A percentile compares a stretch with the other conserved stretches of the same genome.
phyloP scores from a whole-genome alignment of 257 asterid species.

The Fraxinus excelsior region DNA sequence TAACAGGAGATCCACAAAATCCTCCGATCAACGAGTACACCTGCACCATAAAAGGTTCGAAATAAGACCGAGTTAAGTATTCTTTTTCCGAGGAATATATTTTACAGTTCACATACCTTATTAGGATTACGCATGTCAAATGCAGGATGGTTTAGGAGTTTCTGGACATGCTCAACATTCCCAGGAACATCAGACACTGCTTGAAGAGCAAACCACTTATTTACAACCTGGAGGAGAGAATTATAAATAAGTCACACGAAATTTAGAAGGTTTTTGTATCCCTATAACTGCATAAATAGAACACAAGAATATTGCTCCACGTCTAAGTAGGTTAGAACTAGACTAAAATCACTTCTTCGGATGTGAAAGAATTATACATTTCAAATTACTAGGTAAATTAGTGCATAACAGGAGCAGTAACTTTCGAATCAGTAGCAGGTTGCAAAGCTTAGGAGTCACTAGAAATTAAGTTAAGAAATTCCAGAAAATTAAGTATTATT shows the following conservation, averaged over 20 bases:
- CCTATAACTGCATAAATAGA: not conserved
- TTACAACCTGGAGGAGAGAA: constrained; percentile 53
- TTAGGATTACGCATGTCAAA: constrained; percentile 84
- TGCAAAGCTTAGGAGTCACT: not conserved
- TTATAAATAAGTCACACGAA: not conserved
- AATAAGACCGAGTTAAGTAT: not conserved
- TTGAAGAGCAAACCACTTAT: constrained; percentile 78
- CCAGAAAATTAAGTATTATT: not conserved
- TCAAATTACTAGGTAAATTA: not conserved
- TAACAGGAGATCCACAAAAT: constrained; percentile 69
- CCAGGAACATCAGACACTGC: constrained; percentile 71
- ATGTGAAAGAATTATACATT: not conserved
- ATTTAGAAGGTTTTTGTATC: not conserved
- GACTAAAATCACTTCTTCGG: not conserved
- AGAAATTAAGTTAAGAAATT: not conserved
- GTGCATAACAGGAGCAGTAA: not conserved
- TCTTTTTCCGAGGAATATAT: not conserved
- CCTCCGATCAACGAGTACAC: constrained; percentile 77
- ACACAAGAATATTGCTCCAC: not conserved
- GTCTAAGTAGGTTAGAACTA: not conserved
- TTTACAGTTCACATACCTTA: constrained; percentile 44
- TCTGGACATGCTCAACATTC: constrained; percentile 70
- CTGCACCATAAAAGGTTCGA: constrained; percentile 33
- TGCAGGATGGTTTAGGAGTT: constrained; percentile 68
- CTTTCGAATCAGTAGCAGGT: not conserved